These are phyloP conservation scores for Fusarium tupiense DNA, from an alignment of 2,329 filamentous ascomycete species.

Conservation along the genomic window DNA sequence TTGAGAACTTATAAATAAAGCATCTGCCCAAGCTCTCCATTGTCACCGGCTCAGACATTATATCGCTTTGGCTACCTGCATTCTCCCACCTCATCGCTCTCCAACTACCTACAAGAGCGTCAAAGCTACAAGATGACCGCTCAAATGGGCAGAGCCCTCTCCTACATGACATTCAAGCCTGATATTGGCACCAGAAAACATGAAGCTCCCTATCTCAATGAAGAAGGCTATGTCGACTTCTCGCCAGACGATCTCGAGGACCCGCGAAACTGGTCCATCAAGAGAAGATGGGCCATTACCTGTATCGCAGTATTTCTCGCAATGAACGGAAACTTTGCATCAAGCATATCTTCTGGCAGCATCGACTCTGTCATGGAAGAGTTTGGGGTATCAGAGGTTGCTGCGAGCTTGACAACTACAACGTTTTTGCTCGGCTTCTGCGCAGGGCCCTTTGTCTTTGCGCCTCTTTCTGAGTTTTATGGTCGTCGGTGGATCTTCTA, in stretches of 20 bases:
- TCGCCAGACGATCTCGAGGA: constrained; percentile 60
- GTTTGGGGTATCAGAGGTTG: constrained; percentile 59
- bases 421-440: constrained; percentile 67
- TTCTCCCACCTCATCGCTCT: background rate
- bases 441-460: constrained; percentile 67
- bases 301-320: constrained; percentile 56
- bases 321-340: constrained; percentile 65
- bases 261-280: constrained; percentile 57
- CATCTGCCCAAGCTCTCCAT: background rate
- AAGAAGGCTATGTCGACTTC: constrained; percentile 62
- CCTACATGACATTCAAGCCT: constrained; percentile 10
- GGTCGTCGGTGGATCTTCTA: constrained; percentile 64
- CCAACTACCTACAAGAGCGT: background rate
- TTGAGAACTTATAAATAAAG: constrained; percentile 6
- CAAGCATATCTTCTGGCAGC: constrained; percentile 48
- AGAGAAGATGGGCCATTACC: constrained; percentile 55
- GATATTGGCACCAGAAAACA: background rate
- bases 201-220: constrained; percentile 56
- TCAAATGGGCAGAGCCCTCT: background rate
- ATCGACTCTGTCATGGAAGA: constrained; percentile 42
- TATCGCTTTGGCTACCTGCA: background rate
- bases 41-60: background rate
- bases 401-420: constrained; percentile 60
- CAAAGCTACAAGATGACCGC: background rate
- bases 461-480: constrained; percentile 67